Base-by-base conservation (phyloP, 2,329 filamentous ascomycete genomes). In the Teratosphaeria nubilosa region DNA sequence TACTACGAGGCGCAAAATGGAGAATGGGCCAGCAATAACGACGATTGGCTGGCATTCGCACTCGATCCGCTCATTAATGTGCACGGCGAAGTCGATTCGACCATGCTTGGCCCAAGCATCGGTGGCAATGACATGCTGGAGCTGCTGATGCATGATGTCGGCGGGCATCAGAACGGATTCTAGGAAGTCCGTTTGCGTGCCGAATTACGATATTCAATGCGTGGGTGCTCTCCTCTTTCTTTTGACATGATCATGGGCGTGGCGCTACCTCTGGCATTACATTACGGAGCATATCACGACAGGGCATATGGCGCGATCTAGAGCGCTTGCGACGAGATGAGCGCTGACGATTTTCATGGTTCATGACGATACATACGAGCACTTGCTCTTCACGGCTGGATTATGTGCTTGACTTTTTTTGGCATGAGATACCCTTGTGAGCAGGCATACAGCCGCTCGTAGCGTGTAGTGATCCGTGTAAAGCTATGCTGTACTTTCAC, bases 91-190 rank as follows among this genome's bases (percentile, higher is more conserved):
- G 82, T 84, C 24, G 82, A 79, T 22, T 74, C 77, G 65, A 79
- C 77, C 31, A 76, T 77, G 51, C 80, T 78, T 70, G 83, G 83
- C 0, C 82, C 82, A n/a, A 82, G 90, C 84, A 70, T 88, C 79
- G 74, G 86, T 75, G 62, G 76, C 1, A 72, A 76, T 63, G 77
- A 80, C 64, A 76, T 79, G 75, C 65, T 80, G 31, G 77, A 80
- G 65, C 70, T 79, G 16, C 62, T 79, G n/a, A 48, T 48, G 41
- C 41, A 20, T n/a, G 41, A 48, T 20, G 41, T n/a, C 5, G 41
- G 41, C 41, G 54, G 25, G 37, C 59, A 53, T 32, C 51, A 53
- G 51, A 53, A 53, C 20, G 51, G 51, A 20, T 53, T 53, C 45
- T 48, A 48, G 41, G 41, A 48, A 48, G n/a, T 48, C 41, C 16